Evolutionary conservation across 257 asterid species (phyloP).

Genomic region (Sherardia arvensis): DNA sequence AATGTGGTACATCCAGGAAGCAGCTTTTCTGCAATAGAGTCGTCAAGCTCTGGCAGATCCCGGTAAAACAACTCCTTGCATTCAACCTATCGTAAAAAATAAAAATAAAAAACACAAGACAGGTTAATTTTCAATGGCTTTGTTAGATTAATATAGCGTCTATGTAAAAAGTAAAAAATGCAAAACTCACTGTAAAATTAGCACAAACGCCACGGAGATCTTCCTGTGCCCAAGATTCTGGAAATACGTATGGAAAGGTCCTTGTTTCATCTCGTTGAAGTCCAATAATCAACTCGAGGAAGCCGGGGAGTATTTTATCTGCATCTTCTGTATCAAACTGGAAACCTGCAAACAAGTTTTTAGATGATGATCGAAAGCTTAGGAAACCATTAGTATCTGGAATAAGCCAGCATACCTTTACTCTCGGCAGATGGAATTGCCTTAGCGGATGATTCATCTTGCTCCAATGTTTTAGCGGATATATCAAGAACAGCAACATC

Average conservation of each 20-base stretch:
- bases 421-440: constrained; percentile 93
- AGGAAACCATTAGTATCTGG: not conserved
- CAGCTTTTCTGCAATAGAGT: constrained; percentile 70
- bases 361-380: not conserved
- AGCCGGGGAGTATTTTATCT: constrained; percentile 77
- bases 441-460: constrained; percentile 56
- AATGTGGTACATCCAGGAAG: constrained; percentile 68
- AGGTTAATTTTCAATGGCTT: not conserved
- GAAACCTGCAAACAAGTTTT: constrained; percentile 46
- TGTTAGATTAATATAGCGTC: not conserved
- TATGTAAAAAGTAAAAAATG: not conserved
- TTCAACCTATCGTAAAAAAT: constrained; percentile 63
- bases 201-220: constrained; percentile 85
- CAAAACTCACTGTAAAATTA: constrained; percentile 76
- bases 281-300: constrained; percentile 53
- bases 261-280: constrained; percentile 65
- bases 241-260: constrained; percentile 76
- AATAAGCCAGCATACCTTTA: constrained; percentile 42
- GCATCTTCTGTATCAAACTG: constrained; percentile 95
- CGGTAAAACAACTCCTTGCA: constrained; percentile 62
- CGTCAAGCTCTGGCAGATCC: constrained; percentile 49
- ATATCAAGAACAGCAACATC: constrained; percentile 91
- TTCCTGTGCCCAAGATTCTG: constrained; percentile 87
- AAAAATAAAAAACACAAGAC: not conserved
- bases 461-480: constrained; percentile 74